Evolutionary conservation across 768 basidiomycete genomes (phyloP), one percentile per base, ranked within the genome.

Genomic region (Lepiota brunneoincarnata): DNA sequence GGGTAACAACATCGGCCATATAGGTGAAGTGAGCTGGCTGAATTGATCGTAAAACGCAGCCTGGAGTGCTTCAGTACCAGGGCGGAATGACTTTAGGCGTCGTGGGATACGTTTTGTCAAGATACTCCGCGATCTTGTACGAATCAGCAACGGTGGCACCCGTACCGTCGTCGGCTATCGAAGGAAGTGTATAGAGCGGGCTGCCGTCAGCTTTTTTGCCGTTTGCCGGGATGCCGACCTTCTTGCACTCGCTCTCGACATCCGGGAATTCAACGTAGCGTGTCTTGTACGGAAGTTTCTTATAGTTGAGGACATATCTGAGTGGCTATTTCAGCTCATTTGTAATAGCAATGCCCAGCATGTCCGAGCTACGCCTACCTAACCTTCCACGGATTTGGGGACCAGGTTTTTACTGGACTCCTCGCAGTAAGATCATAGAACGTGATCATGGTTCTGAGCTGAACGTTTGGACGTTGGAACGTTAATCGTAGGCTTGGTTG

Each of bases 61-160:
- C 11, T 50, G 43, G 24, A 58, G 43, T 2, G 46, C 43, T 34
- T 50, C 49, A 6, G 49, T 35, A 10, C 46, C 49, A 6, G 46
- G n/a, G 31, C 1, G 66, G 64, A 38, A 70, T 61, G 34, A 67
- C 46, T 9, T 47, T 49, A 0, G 67, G 67, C 1, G 69, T 64
- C 34, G 66, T 54, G 4, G 77, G 75, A 57, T 77, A 80, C 0
- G 64, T 63, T 14, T 59, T 64, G 28, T 81, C 79, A 35, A 79
- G 75, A 53, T 80, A 80, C 53, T 68, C 65, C 0, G 76, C 76
- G 46, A 80, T 80, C 15, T 61, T 60, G 51, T 70, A 66, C 4
- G 75, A 76, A 49, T 81, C 76, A 0, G 75, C 34, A 23, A 78
- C 20, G 51, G 68, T 60, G 11, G 52, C 57, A 1, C 65, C 63